Evolutionary conservation across 2,329 filamentous ascomycete species (phyloP), one percentile per base, ranked within the genome.

Genomic region (Fusarium gaditjirri): DNA sequence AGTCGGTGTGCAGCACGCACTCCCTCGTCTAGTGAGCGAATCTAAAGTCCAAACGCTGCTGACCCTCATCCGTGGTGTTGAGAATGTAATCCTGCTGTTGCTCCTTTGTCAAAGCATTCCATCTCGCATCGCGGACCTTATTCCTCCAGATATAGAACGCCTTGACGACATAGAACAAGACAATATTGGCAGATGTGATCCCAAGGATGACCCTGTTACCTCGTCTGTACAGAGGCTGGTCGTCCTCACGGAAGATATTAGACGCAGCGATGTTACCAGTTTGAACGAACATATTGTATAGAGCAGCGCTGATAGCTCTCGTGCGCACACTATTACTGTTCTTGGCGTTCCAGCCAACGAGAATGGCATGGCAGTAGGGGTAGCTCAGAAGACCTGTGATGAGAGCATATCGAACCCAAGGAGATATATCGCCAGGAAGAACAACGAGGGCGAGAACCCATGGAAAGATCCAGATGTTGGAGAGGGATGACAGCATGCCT

Each of bases 251-350:
- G 58, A 81, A 81, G 49, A 81, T 81, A 29, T 86, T 86, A 8
- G 82, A 82, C 0, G 81, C 77, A 35, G 84, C 81, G 53, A 86
- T 85, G 50, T 78, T 82, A 29, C 81, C 80, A 0, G 82, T 80
- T 63, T 87, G 85, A 1, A 86, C 83, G 23, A 80, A 81, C 84
- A 87, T 87, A 75, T 91, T 92, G 80, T 91, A 92, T 13, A 90
- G 70, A 0, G 89, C 89, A 0, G 86, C 86, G 1, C 87, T 87
- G 16, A 92, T 88, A 2, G 90, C 89, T 6, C 90, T 81, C 1
- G 89, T 91, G 4, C 89, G 84, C 3, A 92, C 90, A 5, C 86
- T 85, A 33, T 89, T 89, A 2, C 89, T 86, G 75, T 92, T 92
- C 56, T 89, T 85, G 6, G 88, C 89, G 4, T 86, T 90, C 79